Evolutionary conservation across 768 basidiomycete genomes (phyloP), one percentile per base, ranked within the genome.

Genomic region (Suillus brevipes): DNA sequence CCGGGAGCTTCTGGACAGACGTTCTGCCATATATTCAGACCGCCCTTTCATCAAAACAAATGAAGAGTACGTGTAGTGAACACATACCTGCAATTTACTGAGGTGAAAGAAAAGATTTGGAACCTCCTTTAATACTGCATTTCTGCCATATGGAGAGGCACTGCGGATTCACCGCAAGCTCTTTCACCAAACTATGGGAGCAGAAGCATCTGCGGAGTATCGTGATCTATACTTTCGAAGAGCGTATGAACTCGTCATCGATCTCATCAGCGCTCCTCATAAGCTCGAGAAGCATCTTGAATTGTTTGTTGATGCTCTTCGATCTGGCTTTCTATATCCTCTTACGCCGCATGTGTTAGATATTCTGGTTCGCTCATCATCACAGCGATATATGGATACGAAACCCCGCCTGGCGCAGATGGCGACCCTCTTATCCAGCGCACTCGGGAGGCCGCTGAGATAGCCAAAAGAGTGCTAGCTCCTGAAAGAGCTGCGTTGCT

Each of bases 321-420:
- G 23, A 28, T 60, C 16, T 61, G 58, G 8, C 23, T 57, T 16
- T 6, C 4, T 13, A 20, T 57, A 9, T 16, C 20, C 18, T 25
- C 36, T 58, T 9, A 58, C 38, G 5, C 16, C 14, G 7, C 9
- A 14, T 25, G 10, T 7, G n/a, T 20, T 45, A 65, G 67, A 4
- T 61, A 52, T 63, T 56, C 67, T 53, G 50, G 69, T 69, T 64
- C 78, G 69, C 74, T 79, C 59, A 68, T 74, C 38, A 57, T 69
- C 23, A 37, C 49, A 34, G 36, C 28, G 50, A 38, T 50, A 40
- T 65, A 55, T 68, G 70, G 63, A 18, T 59, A 65, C n/a, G 59
- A 43, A 25, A 28, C 43, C 10, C 40, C 14, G 5, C 47, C 57
- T 49, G 47, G 23, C 0, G 23, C 23, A 25, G 40, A 58, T 37